Evolutionary conservation across 2,329 filamentous ascomycete species (phyloP), one percentile per base, ranked within the genome.

Genomic region (Colletotrichum kahawae): DNA sequence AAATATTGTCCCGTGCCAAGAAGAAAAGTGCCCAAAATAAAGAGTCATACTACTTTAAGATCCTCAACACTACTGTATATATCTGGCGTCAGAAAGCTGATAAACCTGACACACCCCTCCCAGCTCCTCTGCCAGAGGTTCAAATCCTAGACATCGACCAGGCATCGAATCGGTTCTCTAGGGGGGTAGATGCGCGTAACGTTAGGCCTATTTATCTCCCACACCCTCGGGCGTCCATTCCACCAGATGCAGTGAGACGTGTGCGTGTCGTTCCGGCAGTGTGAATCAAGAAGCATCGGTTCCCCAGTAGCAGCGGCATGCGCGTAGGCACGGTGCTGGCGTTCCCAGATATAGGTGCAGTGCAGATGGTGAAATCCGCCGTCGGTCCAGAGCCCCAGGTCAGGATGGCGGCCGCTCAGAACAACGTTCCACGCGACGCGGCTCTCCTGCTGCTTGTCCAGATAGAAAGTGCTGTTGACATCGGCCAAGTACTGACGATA

Each of bases 391-490:
- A 57, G 48, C 21, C 48, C 18, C 5, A 4, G 8, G 0, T 38
- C 29, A n/a, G 43, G 63, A 29, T 67, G 31, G 5, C 10, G 48
- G 14, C 65, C 48, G 16, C 48, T 67, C 48, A 57, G 13, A 14
- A 38, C 48, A 7, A 16, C 14, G n/a, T 67, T 18, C 48, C 48
- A 67, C 21, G 27, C 27, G 18, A 62, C 48, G 24, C 13, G 54
- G 24, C 24, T 29, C 21, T 57, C 4, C 54, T 57, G 54, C n/a
- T 36, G 48, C n/a, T 14, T 14, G 13, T 57, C 48, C 21, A 56
- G 21, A 36, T 56, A 67, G n/a, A 67, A 67, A 12, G 65, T 67
- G n/a, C 13, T 67, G n/a, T 67, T 67, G 31, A 67, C n/a, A 2
- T 57, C n/a, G 8, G 65, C 7, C 9, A 67, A 4, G 7, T 67